Evolutionary conservation across 768 basidiomycete species (phyloP).

Genomic region (Phaeotremella skinneri): DNA sequence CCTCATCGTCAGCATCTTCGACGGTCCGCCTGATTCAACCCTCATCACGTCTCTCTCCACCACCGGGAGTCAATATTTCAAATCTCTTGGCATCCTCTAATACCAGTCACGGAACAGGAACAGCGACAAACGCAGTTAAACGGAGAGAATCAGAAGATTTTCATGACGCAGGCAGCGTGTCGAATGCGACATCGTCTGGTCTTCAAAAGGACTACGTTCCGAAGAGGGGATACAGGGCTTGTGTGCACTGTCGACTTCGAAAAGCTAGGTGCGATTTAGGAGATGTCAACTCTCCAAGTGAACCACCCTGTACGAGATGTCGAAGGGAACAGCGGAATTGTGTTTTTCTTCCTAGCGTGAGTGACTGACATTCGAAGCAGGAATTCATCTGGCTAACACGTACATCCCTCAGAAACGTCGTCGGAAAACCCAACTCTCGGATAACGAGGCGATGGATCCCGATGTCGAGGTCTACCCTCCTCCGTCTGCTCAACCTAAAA

Average conservation of each 20-base stretch:
- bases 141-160: constrained; percentile 3
- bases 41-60: constrained; percentile 16
- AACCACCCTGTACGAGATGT: constrained; percentile 46
- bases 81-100: constrained; percentile 5
- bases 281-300: constrained; percentile 45
- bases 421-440: constrained; percentile 14
- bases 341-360: constrained; percentile 42
- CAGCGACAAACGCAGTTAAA: constrained; percentile 11
- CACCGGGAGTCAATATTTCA: constrained; percentile 3
- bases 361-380: constrained; percentile 11
- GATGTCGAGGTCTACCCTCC: constrained; percentile 16
- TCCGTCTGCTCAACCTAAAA: constrained; percentile 5
- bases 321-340: constrained; percentile 45
- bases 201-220: constrained; percentile 18
- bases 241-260: constrained; percentile 41
- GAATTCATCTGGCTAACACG: not conserved
- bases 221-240: constrained; percentile 42
- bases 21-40: constrained; percentile 2
- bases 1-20: constrained; percentile 6
- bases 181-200: not conserved
- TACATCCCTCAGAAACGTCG: constrained; percentile 34
- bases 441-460: constrained; percentile 4
- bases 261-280: constrained; percentile 49
- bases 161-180: not conserved
- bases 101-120: not conserved